A percentile compares a stretch with the other conserved stretches of the same genome.
Evolutionary conservation across 2,329 filamentous ascomycete genomes (phyloP).

Genomic region (Sporothrix luriei): DNA sequence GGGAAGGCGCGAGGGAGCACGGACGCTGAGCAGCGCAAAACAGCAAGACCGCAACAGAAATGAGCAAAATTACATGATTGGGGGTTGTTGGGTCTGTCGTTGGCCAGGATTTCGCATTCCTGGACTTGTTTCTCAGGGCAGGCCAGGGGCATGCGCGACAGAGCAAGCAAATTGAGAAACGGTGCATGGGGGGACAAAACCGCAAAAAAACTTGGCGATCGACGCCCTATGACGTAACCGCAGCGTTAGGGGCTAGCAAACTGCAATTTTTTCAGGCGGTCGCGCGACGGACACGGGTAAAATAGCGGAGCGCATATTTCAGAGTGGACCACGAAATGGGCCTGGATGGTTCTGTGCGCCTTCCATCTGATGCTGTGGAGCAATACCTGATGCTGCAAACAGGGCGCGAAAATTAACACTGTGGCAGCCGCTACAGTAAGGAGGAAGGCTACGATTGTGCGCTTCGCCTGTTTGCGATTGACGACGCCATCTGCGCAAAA

Average conservation of each 20-base stretch:
- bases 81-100: background rate
- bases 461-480: no score
- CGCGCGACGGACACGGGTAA: conserved; percentile 4
- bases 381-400: background rate
- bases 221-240: conserved; percentile 35
- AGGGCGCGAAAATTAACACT: conserved; percentile 11
- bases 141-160: conserved; percentile 13
- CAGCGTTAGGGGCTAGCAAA: conserved; percentile 13
- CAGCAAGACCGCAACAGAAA: no score
- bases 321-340: background rate
- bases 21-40: background rate
- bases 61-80: no score
- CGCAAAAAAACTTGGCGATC: conserved; percentile 30
- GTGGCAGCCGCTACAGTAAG: background rate
- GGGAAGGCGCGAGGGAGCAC: background rate
- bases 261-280: conserved; percentile 21
- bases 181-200: conserved; percentile 9
- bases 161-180: conserved; percentile 23
- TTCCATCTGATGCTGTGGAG: background rate
- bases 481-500: background rate
- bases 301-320: conserved; percentile 5
- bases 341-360: background rate
- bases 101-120: conserved; percentile 1
- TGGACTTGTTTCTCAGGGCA: conserved; percentile 6
- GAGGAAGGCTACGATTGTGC: background rate